phyloP scores from a whole-genome alignment of 2,329 filamentous ascomycete species.

The Cryphonectria carpinicola region DNA sequence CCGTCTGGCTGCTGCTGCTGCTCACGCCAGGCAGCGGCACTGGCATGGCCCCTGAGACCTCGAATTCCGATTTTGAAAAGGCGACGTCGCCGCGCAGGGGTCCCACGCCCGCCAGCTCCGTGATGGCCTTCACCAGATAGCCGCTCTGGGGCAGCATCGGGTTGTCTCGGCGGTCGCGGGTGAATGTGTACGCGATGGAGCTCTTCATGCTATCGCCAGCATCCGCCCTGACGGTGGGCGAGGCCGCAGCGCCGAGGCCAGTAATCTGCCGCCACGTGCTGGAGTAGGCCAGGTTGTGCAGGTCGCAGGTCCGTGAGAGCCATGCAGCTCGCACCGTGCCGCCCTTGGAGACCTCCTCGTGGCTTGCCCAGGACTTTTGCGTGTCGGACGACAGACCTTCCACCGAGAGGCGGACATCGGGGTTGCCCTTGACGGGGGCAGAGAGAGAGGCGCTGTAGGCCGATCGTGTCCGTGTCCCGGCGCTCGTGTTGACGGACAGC shows the following conservation, averaged over 20 bases:
- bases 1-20: constrained; percentile 66
- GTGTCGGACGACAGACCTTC: constrained; percentile 84
- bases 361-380: constrained; percentile 89
- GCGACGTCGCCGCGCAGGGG: constrained; percentile 84
- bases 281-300: constrained; percentile 79
- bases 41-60: constrained; percentile 76
- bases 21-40: constrained; percentile 71
- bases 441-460: constrained; percentile 88
- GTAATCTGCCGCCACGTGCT: constrained; percentile 89
- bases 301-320: constrained; percentile 65
- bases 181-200: constrained; percentile 80
- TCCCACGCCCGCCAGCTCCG: constrained; percentile 87
- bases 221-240: constrained; percentile 79
- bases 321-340: constrained; percentile 78
- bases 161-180: constrained; percentile 79
- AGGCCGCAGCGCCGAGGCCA: constrained; percentile 73
- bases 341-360: constrained; percentile 86
- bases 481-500: constrained; percentile 81
- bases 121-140: constrained; percentile 75
- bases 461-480: constrained; percentile 88
- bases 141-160: constrained; percentile 82
- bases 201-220: constrained; percentile 92
- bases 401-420: constrained; percentile 76
- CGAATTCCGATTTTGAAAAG: constrained; percentile 92
- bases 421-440: constrained; percentile 81